phyloP scores from a whole-genome alignment of 495 filamentous ascomycete species.

The Hypoxylon rickii region DNA sequence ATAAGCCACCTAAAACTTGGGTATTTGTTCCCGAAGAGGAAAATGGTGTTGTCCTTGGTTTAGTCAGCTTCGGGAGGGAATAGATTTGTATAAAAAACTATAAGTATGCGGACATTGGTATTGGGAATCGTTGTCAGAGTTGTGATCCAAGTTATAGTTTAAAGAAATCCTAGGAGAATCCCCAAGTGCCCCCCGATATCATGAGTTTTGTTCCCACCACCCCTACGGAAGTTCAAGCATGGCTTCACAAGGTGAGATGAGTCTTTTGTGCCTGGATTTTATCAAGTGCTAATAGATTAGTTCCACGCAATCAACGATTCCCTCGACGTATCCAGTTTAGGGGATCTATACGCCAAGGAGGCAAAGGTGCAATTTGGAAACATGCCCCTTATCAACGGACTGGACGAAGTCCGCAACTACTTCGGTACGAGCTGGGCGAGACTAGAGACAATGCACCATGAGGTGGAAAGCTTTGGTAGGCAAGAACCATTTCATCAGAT shows the following conservation, averaged over 20 bases:
- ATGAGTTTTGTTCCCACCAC: slow-evolving; percentile 32
- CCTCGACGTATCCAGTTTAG: slow-evolving; percentile 15
- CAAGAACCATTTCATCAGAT: neutral
- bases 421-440: slow-evolving; percentile 19
- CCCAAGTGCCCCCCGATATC: too few species aligned
- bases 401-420: slow-evolving; percentile 20
- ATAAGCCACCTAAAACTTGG: too few species aligned
- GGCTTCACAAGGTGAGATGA: slow-evolving; percentile 22
- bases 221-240: slow-evolving; percentile 15
- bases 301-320: slow-evolving; percentile 24
- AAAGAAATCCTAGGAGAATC: too few species aligned
- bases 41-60: slow-evolving; percentile 23
- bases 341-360: slow-evolving; percentile 17
- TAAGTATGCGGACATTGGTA: slow-evolving; percentile 24
- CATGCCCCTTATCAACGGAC: slow-evolving; percentile 15
- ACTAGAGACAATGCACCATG: slow-evolving; percentile 34
- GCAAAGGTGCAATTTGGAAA: slow-evolving; percentile 29
- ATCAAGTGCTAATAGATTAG: slow-evolving; percentile 7
- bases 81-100: neutral
- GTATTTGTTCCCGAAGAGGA: slow-evolving; percentile 25
- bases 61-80: slow-evolving; percentile 10
- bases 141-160: too few species aligned
- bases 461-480: slow-evolving; percentile 28
- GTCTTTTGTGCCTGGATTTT: neutral
- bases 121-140: too few species aligned